Base-by-base conservation (phyloP, 495 filamentous ascomycete genomes). In the Aspergillus affinis region DNA sequence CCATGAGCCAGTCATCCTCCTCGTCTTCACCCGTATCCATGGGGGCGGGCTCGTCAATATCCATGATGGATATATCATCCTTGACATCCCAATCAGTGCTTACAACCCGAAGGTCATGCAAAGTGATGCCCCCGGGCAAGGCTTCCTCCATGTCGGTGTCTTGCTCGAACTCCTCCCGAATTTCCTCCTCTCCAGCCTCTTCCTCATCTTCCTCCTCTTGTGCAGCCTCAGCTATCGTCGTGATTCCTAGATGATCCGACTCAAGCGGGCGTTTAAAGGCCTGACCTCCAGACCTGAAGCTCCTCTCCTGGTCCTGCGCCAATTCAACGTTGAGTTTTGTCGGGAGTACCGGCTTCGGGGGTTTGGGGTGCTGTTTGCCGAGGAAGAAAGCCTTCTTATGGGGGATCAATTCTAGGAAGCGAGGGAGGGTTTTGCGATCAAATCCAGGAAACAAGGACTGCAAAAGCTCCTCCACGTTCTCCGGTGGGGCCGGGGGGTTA, bases 291-390 rank as follows among this genome's bases (percentile, higher is more conserved):
- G 92, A 82, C 45, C 82, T 85, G 70, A 98, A 98, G 10, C 80
- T 74, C 60, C 89, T 88, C 62, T 92, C 88, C 64, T 94, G 87
- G 65, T 98, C 94, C 50, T 81, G 79, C 4, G 86, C 85, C 12
- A 97, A 73, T 58, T 98, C 94, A 6, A 98, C 75, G 58, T 86
- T 90, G 51, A 96, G 79, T 72, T 98, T 99, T 13, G 88, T 92
- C 0, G 92, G 91, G 15, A 91, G 78, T 18, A 97, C 78, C 1
- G 88, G 82, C 67, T 90, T 97, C 19, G 95, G 92, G 12, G 84
- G 80, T 69, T 91, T 93, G 1, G 78, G 29, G 2, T 89, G 89
- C 47, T 82, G 79, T 69, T 91, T 90, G 29, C 84, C 84, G 44
- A 86, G 71, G 65, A 87, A 92, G 32, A 82, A 77, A 3, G 88